These are phyloP conservation scores for Lipomyces yarrowii DNA, from an alignment of 1,139 yeast species.

Conservation along the genomic window DNA sequence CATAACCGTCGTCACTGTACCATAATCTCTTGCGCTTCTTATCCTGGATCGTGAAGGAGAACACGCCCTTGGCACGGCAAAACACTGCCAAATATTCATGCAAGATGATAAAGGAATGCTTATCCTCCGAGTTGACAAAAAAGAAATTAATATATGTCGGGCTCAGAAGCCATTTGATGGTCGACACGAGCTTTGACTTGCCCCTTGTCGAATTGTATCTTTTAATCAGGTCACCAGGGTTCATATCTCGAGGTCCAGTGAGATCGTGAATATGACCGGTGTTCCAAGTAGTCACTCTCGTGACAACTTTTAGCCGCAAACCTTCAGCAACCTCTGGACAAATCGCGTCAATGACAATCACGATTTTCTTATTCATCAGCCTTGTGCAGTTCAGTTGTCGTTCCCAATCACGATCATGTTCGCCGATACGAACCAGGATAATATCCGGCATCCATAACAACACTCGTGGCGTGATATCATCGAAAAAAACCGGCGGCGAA, in stretches of 20 bases:
- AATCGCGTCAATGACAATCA: background rate
- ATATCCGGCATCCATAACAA: conserved; percentile 1
- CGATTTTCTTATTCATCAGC: background rate
- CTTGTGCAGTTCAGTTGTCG: background rate
- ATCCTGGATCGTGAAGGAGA: background rate
- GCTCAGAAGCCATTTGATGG: background rate
- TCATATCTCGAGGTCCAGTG: background rate
- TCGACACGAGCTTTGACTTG: background rate
- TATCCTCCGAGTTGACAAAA: background rate
- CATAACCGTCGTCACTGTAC: background rate
- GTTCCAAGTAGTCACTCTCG: background rate
- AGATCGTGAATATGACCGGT: background rate
- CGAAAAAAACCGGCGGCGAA: background rate
- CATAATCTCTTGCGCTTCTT: background rate
- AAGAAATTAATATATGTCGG: background rate
- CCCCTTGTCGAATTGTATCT: background rate
- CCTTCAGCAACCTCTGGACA: background rate
- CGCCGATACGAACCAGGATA: background rate
- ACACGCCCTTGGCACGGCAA: background rate
- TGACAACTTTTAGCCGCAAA: background rate
- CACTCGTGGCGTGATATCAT: background rate
- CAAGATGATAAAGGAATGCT: background rate
- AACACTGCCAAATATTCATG: background rate
- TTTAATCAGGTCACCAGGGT: background rate
- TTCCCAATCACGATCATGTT: background rate